Conservation (phyloP, 305 asterid species). For the Fraxinus greggii region DNA sequence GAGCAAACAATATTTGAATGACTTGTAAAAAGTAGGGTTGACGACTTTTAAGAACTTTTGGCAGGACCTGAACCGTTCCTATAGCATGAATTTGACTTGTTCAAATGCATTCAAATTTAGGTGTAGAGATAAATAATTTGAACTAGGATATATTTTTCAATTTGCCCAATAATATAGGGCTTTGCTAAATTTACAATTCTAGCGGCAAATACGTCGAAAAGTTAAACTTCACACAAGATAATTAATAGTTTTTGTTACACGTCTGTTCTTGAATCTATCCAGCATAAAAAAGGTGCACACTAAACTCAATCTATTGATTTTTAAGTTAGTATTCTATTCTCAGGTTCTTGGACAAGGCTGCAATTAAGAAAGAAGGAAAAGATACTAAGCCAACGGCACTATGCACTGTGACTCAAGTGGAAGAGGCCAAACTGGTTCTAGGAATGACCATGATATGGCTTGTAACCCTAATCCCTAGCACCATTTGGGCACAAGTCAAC, state of each 20-base stretch:
- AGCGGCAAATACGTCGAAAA: background rate
- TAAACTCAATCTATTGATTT: background rate
- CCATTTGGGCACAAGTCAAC: slow-evolving; percentile 84
- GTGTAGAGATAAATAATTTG: background rate
- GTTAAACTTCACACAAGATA: background rate
- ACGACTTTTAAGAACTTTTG: background rate
- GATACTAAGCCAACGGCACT: slow-evolving; percentile 33
- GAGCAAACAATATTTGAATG: background rate
- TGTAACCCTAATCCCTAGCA: slow-evolving; percentile 70
- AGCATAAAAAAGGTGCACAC: background rate
- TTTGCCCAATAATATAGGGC: background rate
- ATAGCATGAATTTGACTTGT: background rate
- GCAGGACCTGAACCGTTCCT: background rate
- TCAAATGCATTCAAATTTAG: background rate
- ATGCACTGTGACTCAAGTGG: slow-evolving; percentile 80
- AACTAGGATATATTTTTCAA: background rate
- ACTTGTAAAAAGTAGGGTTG: background rate
- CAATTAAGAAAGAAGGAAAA: slow-evolving; percentile 35
- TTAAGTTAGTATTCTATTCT: background rate
- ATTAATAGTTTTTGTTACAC: background rate
- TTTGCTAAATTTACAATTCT: background rate
- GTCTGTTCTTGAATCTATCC: background rate
- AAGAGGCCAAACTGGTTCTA: slow-evolving; percentile 60
- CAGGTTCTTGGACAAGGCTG: slow-evolving; percentile 87
- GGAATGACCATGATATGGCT: slow-evolving; percentile 83